Evolutionary conservation across 192 early-diverging fungal genomes (phyloP), one percentile per base, ranked within the genome.

Genomic region (Gaertneriomyces semiglobifer): DNA sequence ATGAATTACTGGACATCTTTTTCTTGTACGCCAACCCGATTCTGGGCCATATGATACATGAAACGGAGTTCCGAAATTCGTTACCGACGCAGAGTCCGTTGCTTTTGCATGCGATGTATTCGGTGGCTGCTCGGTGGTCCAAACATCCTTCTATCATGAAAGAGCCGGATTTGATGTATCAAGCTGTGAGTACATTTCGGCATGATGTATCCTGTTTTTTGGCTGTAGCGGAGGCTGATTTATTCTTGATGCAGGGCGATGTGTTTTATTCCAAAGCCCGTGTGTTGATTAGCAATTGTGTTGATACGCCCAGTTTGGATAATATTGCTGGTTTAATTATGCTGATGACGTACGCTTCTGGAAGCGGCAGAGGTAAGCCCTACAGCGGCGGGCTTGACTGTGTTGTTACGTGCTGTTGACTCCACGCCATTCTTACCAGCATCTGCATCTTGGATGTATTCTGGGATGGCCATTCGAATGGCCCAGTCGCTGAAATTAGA

Each of bases 391-490:
- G 11, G n/a, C n/a, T 63, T 6, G 65, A 6, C 16, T 62, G 6
- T 56, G 2, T 54, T 19, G 19, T 19, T 25, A 19, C 63, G 14
- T 67, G 42, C 14, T 19, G 5, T 19, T 65, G 38, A 47, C 6
- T 69, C 51, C 3, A 19, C 3, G 14, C n/a, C n/a, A 71, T 39
- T 4, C 4, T 45, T 3, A n/a, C 0, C 40, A 71, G 70, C 47
- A 2, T 72, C 70, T 12, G 70, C 70, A 18, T 59, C 67, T 7
- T 72, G 69, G 70, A 73, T 72, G 70, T 72, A 73, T 53, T 59
- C 69, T 41, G 65, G 67, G 14, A 73, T 72, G 70, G 70, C 70
- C 4, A 73, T 72, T 58, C 70, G 70, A 19, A 72, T 72, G 65
- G 65, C 70, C 0, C 54, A 63, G 42, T 62, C 45, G 10, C 50